phyloP scores from a whole-genome alignment of 495 filamentous ascomycete species.

The Melanomma pulvis-pyrius region DNA sequence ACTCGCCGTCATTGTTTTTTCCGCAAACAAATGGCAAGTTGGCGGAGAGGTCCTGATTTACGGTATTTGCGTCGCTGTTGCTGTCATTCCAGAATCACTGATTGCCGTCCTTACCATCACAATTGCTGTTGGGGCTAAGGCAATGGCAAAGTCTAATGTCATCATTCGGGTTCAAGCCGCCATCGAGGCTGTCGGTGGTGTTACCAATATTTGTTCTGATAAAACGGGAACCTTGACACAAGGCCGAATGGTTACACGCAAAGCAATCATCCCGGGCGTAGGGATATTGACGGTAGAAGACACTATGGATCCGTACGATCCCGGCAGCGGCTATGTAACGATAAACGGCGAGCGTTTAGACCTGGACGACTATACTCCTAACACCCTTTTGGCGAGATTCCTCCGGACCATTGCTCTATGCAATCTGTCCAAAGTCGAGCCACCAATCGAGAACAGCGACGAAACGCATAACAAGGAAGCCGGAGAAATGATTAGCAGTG shows the following conservation, averaged over 20 bases:
- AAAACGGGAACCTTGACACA: constrained; percentile 68
- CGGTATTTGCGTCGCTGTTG: constrained; percentile 65
- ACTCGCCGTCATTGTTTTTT: constrained; percentile 70
- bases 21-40: constrained; percentile 61
- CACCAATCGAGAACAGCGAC: background rate
- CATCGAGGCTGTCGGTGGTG: constrained; percentile 63
- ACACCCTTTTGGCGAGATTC: constrained; percentile 41
- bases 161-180: constrained; percentile 69
- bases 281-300: constrained; percentile 31
- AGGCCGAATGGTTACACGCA: constrained; percentile 60
- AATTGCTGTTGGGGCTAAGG: constrained; percentile 71
- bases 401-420: constrained; percentile 39
- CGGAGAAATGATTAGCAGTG: constrained; percentile 1
- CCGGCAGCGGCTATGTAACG: constrained; percentile 38
- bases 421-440: constrained; percentile 37
- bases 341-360: constrained; percentile 28
- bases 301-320: constrained; percentile 41
- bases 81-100: constrained; percentile 75
- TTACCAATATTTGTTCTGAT: constrained; percentile 63
- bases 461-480: constrained; percentile 1
- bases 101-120: constrained; percentile 78
- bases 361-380: constrained; percentile 24
- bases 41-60: constrained; percentile 69
- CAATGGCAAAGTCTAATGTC: constrained; percentile 70
- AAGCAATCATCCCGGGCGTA: constrained; percentile 50